Percentiles rank a stretch among this genome's conserved stretches.
These are phyloP conservation scores for Boletus vinaceobasis DNA, from an alignment of 768 basidiomycete species.

Conservation along the genomic window DNA sequence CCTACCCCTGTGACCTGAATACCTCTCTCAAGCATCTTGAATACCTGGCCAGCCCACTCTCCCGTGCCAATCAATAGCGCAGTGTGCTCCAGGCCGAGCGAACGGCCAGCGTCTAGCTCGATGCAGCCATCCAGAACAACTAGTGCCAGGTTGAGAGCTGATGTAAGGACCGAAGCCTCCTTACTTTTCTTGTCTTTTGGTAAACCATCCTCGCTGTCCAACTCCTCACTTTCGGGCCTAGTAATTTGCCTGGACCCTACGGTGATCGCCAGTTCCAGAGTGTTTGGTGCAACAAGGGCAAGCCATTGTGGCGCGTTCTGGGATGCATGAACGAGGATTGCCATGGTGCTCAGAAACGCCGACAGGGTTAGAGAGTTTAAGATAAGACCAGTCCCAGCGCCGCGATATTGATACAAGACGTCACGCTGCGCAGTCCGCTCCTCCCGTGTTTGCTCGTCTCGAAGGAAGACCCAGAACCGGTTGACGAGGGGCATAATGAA, in stretches of 20 bases:
- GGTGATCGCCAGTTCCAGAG: constrained; percentile 79
- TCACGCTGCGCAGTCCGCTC: constrained; percentile 59
- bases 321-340: constrained; percentile 78
- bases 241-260: constrained; percentile 68
- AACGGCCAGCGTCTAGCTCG: constrained; percentile 73
- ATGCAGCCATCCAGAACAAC: constrained; percentile 71
- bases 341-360: constrained; percentile 71
- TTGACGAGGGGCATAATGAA: constrained; percentile 90
- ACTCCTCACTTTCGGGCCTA: constrained; percentile 33
- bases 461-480: constrained; percentile 92
- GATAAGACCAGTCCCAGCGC: constrained; percentile 79
- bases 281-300: constrained; percentile 73
- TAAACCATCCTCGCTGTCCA: constrained; percentile 30
- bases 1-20: constrained; percentile 58
- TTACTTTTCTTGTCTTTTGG: constrained; percentile 34
- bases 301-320: constrained; percentile 80
- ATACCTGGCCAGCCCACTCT: constrained; percentile 78
- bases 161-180: constrained; percentile 70
- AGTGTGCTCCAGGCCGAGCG: constrained; percentile 73
- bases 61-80: constrained; percentile 63
- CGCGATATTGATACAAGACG: constrained; percentile 55
- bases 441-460: constrained; percentile 78
- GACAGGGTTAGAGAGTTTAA: constrained; percentile 74
- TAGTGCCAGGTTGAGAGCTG: constrained; percentile 75
- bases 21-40: constrained; percentile 64